Percentiles rank a stretch among this genome's conserved stretches.
Evolutionary conservation across 225 moss, liverwort and hornwort species (phyloP).

Genomic region (Lunularia cruciata): DNA sequence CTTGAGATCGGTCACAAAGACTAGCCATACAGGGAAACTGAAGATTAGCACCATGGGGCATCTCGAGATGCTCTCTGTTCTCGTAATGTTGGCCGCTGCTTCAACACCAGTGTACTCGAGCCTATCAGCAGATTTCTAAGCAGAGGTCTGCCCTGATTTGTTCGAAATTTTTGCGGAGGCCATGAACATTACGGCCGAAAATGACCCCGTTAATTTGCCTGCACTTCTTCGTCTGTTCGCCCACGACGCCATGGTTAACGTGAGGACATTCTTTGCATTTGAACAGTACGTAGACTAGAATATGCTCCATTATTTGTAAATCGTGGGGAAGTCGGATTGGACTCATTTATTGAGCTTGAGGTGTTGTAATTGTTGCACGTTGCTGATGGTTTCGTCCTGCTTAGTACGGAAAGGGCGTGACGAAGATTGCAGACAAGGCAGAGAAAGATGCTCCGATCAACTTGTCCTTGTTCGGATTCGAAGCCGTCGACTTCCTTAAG

Average conservation of each 20-base stretch:
- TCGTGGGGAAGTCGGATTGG: too few relatives aligned
- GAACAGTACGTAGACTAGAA: too few relatives aligned
- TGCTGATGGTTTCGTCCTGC: conserved; percentile 7
- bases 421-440: neutral
- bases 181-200: conserved; percentile 6
- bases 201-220: conserved; percentile 28
- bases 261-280: too few relatives aligned
- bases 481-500: conserved; percentile 2
- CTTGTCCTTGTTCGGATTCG: conserved; percentile 10
- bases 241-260: conserved; percentile 28
- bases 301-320: too few relatives aligned
- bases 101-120: neutral
- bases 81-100: neutral
- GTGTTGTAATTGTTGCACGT: neutral
- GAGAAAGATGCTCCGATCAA: conserved; percentile 10
- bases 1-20: neutral
- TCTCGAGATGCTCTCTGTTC: neutral
- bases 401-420: conserved; percentile 6
- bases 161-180: conserved; percentile 12
- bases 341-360: too few relatives aligned
- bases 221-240: conserved; percentile 28
- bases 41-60: neutral
- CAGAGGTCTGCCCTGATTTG: conserved; percentile 11
- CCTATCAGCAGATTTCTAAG: conserved; percentile 12
- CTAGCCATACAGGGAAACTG: neutral